phyloP scores from a whole-genome alignment of 305 asterid genomes.

The Fraxinus velutina region DNA sequence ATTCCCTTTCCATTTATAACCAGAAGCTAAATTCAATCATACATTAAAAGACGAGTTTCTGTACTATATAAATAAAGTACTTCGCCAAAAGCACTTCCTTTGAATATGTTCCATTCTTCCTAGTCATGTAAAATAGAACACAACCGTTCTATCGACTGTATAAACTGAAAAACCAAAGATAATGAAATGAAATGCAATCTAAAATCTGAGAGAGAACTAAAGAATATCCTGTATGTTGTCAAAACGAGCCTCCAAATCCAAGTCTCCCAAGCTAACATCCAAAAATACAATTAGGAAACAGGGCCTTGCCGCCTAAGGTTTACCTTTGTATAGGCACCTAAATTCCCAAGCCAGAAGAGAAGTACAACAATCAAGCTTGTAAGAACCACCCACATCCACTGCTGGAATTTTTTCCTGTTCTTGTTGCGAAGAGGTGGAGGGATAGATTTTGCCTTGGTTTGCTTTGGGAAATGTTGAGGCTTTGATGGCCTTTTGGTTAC shows the following conservation, averaged over 20 bases:
- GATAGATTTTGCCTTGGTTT: slow-evolving; percentile 36
- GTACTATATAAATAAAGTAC: background rate
- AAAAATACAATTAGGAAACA: slow-evolving; percentile 6
- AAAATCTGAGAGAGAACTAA: background rate
- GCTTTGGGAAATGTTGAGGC: slow-evolving; percentile 28
- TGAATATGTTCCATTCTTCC: slow-evolving; percentile 3
- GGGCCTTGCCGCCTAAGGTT: slow-evolving; percentile 22
- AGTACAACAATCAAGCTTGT: slow-evolving; percentile 27
- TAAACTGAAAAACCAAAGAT: slow-evolving; percentile 5
- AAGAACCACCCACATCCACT: slow-evolving; percentile 39
- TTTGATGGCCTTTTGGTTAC: slow-evolving; percentile 26
- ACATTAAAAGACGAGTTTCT: background rate
- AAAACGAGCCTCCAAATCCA: background rate
- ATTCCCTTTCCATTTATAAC: background rate
- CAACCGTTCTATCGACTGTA: slow-evolving; percentile 11
- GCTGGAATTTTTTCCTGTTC: slow-evolving; percentile 39
- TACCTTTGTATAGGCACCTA: slow-evolving; percentile 37
- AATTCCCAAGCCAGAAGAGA: slow-evolving; percentile 41
- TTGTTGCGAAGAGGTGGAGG: slow-evolving; percentile 52
- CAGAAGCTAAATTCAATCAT: background rate
- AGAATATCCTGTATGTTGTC: background rate
- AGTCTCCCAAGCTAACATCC: slow-evolving; percentile 16
- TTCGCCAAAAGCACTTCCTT: background rate
- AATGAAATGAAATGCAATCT: slow-evolving; percentile 6
- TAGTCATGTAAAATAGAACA: slow-evolving; percentile 5